A percentile compares a stretch with the other conserved stretches of the same genome.
Evolutionary conservation across 331 rosid species (phyloP).

Genomic region (Quercus lobata): DNA sequence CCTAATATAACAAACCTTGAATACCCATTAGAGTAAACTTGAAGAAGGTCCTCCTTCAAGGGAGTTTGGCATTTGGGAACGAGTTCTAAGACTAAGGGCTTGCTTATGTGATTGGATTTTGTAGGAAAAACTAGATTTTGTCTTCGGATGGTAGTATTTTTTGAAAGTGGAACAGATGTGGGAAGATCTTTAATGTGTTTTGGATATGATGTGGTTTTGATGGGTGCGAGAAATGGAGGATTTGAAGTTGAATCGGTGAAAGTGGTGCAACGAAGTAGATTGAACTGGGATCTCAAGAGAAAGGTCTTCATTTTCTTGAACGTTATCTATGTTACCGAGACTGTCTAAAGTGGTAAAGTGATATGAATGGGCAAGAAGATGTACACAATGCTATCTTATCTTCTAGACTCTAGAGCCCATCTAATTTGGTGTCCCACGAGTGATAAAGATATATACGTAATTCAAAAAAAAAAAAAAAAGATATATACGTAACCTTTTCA

Average conservation of each 20-base stretch:
- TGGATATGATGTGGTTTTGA: not conserved
- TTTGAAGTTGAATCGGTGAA: slow-evolving; percentile 5
- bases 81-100: not conserved
- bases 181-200: slow-evolving; percentile 15
- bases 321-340: not conserved
- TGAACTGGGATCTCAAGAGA: slow-evolving; percentile 29
- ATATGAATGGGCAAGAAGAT: not conserved
- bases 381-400: not conserved
- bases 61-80: slow-evolving; percentile 11
- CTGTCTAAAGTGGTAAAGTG: not conserved
- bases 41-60: not conserved
- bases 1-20: slow-evolving; percentile 53
- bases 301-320: slow-evolving; percentile 27
- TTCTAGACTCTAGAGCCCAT: not conserved
- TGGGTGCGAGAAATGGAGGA: slow-evolving; percentile 10
- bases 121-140: not conserved
- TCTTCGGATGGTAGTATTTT: not conserved
- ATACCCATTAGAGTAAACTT: not conserved
- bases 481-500: too few species aligned
- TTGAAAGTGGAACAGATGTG: slow-evolving; percentile 8
- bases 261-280: slow-evolving; percentile 14
- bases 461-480: too few species aligned
- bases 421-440: too few species aligned
- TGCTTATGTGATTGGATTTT: not conserved
- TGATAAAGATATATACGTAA: too few species aligned